Evolutionary conservation across 176 grass and related monocot genomes (phyloP), one percentile per base, ranked within the genome.

Genomic region (Oryza officinalis): DNA sequence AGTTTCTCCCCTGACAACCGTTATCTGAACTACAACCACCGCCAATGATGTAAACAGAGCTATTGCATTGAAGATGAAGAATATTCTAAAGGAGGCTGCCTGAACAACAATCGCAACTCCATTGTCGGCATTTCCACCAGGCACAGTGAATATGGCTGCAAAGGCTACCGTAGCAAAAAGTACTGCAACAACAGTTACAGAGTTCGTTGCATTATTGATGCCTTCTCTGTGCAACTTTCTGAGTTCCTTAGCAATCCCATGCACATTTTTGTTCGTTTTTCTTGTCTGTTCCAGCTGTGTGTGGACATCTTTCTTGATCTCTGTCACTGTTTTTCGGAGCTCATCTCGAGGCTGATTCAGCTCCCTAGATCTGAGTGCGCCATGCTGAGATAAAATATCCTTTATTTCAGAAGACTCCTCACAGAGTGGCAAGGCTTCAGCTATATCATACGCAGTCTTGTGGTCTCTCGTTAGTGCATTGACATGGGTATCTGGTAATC

Each of bases 301-400:
- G 76, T 98, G 91, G n/a, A 98, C 87, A 87, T 98, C 85, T 77
- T 98, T 98, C 78, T 98, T 98, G 69, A 98, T 98, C 80, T 98
- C 89, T 64, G 93, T 95, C 30, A 98, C 96, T 7, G 96, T 98
- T 69, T 98, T 98, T 65, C 89, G 17, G 31, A 98, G 89, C 63
- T 98, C 96, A 80, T 95, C 96, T 74, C 93, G 87, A 67, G 96
- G 96, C 49, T 98, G 96, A 72, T 98, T 98, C 71, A 98, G 67
- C 77, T 98, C 96, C 67, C 94, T 95, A 30, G 96, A 90, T 78
- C 96, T 86, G 27, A 98, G 78, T 5, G 96, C 91, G 5, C 89
- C 93, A 80, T 95, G 76, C 37, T 92, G 93, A 84, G 91, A 85
- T 76, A 98, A 93, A 63, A 88, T 95, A 43, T 90, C 96, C 65